Base-by-base conservation (phyloP, 1,284 basidiomycete genomes). In the Lentinus polychrous region DNA sequence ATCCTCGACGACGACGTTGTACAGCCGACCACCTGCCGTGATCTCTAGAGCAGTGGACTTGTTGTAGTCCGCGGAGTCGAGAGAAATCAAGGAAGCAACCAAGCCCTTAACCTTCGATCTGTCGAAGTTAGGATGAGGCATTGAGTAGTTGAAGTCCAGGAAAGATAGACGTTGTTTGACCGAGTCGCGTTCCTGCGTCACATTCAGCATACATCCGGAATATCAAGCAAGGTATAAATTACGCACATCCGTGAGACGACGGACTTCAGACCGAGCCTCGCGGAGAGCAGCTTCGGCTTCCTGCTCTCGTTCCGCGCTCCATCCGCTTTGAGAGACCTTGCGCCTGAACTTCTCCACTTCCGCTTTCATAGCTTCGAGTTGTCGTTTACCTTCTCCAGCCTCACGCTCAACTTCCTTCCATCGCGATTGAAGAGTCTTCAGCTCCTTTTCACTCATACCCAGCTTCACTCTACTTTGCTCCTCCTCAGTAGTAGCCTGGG, bases 41-140 rank as follows among this genome's bases (percentile, higher is more conserved):
- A 98, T 87, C 67, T 99, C 96, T 20, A 99, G 78, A 1, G 95
- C 96, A 0, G 91, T 93, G 1, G 92, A 82, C 53, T 87, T 89
- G 57, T 83, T 72, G 60, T 82, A 83, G 61, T 94, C 81, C 44
- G 76, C 70, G 22, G 79, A 68, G 33, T 83, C 76, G 1, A 99
- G 79, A 0, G 79, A 74, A 55, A 97, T 81, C 17, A 98, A 78
- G 17, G 83, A 84, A 0, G 88, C 93, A n/a, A 94, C 86, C n/a
- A 91, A 76, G 39, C 96, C 96, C 62, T 95, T 95, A 60, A 99
- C 94, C 55, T 86, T 85, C 20, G 72, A 74, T 23, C 85, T 78
- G 64, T 99, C 91, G 63, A 99, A 99, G 60, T 81, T 78, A 3
- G 87, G 83, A 36, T 77, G 71, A 0, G 94, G 94, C 43, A 81